Evolutionary conservation across 106 monocot genomes (phyloP), one percentile per base, ranked within the genome.

Genomic region (Dioscorea alata): DNA sequence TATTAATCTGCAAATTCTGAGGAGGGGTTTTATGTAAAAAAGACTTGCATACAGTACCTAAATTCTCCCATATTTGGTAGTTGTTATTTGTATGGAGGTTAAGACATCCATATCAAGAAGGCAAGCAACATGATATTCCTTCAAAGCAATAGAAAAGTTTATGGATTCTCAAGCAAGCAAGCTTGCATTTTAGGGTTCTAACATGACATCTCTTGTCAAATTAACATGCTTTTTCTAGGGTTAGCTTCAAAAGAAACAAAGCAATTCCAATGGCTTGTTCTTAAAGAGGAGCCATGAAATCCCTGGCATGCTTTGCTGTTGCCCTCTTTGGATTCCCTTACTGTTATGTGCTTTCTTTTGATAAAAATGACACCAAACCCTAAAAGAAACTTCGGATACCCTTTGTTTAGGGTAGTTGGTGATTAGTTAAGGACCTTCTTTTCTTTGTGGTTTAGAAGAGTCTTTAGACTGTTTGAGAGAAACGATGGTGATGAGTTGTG

Each of bases 51-150:
- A n/a, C n/a, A n/a, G n/a, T n/a, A n/a, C n/a, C 34, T 34, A 34
- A 34, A 34, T 42, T 5, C 9, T 42, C 42, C 42, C 0, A 42
- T 0, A 6, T 42, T 3, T 42, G 42, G 42, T 42, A 10, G 42
- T 42, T 42, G 4, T 42, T 42, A 42, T 42, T 5, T 42, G 10
- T 42, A 22, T 24, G 17, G 62, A 63, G 33, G 62, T 63, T 63
- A 8, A 23, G 25, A 63, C 62, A 63, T 63, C 62, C 24, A 61
- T 10, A 63, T 63, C 62, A 63, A 24, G 24, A 63, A 17, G 25
- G 32, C 33, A 63, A 63, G 62, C 62, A 31, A 28, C 25, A 42
- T 42, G 42, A 42, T 33, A 4, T 2, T 63, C 33, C 25, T 28
- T 24, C 12, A 23, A 63, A 63, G 62, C 62, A 63, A 28, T 63